Conservation (phyloP, 2,329 filamentous ascomycete genomes). For the Ceratocystis cacaofunesta region DNA sequence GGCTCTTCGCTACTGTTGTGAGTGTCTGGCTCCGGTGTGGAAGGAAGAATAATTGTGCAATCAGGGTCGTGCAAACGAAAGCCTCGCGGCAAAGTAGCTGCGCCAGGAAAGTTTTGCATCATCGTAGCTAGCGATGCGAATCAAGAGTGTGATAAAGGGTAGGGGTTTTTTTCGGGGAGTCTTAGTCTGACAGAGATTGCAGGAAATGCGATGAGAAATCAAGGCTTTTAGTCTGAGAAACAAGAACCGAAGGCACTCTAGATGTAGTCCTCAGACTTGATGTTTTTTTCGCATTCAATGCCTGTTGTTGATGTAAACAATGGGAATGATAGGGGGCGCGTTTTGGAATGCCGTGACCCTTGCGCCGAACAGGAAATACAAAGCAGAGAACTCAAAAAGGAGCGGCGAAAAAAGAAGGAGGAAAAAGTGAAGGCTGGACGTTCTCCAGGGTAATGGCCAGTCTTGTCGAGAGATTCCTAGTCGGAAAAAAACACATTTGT, state of each 20-base stretch:
- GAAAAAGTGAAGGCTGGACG: slow-evolving; percentile 6
- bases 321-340: slow-evolving; percentile 9
- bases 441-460: neutral
- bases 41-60: slow-evolving; percentile 24
- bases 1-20: slow-evolving; percentile 14
- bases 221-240: neutral
- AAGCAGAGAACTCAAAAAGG: slow-evolving; percentile 13
- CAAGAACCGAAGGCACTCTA: neutral
- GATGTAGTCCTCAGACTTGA: slow-evolving; percentile 2
- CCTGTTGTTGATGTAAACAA: slow-evolving; percentile 3
- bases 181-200: neutral
- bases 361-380: slow-evolving; percentile 3
- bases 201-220: neutral
- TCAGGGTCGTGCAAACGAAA: slow-evolving; percentile 26
- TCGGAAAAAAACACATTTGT: neutral
- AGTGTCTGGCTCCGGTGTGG: slow-evolving; percentile 37
- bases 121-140: slow-evolving; percentile 12
- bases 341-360: slow-evolving; percentile 11
- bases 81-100: slow-evolving; percentile 31
- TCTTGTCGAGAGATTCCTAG: neutral
- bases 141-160: neutral
- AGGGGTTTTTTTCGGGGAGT: neutral
- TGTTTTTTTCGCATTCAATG: neutral
- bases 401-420: slow-evolving; percentile 8
- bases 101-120: slow-evolving; percentile 34